These are phyloP conservation scores for Geopyxis carbonaria DNA, from an alignment of 495 filamentous ascomycete genomes.

Conservation along the genomic window DNA sequence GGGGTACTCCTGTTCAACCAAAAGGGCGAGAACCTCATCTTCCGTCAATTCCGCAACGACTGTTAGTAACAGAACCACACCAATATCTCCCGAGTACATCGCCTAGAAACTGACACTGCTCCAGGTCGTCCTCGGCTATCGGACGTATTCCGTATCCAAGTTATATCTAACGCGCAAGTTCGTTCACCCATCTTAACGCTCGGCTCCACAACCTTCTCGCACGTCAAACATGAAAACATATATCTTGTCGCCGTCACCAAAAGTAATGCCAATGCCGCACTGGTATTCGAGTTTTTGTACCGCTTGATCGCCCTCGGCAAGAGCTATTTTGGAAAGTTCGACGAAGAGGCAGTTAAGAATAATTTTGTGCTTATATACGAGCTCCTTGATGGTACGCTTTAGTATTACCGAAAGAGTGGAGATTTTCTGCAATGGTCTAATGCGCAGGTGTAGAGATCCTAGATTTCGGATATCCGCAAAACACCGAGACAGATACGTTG, in stretches of 20 bases:
- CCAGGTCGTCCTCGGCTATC: constrained; percentile 66
- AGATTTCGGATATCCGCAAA: constrained; percentile 98
- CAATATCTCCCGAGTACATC: neutral
- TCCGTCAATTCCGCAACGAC: constrained; percentile 94
- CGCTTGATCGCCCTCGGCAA: constrained; percentile 76
- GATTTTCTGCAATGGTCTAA: constrained; percentile 6
- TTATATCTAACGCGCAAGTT: constrained; percentile 96
- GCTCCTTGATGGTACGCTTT: constrained; percentile 66
- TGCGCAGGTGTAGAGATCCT: constrained; percentile 55
- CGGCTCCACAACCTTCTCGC: constrained; percentile 94
- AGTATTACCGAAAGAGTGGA: neutral
- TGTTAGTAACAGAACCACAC: constrained; percentile 39
- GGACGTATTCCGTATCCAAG: constrained; percentile 98
- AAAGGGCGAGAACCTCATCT: constrained; percentile 99
- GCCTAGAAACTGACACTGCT: constrained; percentile 1
- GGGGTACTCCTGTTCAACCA: constrained; percentile 98
- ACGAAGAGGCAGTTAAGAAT: constrained; percentile 99
- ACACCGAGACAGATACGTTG: constrained; percentile 95
- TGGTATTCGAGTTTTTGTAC: constrained; percentile 97
- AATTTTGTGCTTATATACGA: constrained; percentile 99
- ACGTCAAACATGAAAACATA: constrained; percentile 99
- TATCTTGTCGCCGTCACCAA: constrained; percentile 96
- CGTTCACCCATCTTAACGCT: constrained; percentile 95
- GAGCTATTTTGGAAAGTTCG: constrained; percentile 96
- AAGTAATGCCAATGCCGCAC: constrained; percentile 97